Evolutionary conservation across 2,329 filamentous ascomycete genomes (phyloP), one percentile per base, ranked within the genome.

Genomic region (Paecilomyces fulvus): DNA sequence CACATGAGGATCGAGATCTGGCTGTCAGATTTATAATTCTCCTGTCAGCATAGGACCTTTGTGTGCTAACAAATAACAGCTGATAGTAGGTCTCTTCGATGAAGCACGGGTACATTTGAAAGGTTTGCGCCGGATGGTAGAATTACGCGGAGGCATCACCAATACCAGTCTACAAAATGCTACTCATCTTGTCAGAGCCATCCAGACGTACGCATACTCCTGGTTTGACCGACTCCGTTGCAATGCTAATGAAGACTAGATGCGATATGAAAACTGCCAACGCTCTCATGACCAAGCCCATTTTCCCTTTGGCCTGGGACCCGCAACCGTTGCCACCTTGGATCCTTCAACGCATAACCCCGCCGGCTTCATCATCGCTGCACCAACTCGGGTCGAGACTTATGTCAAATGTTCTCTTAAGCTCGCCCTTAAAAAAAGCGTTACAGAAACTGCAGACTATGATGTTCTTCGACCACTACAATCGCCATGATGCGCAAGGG

Each of bases 41-140:
- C 17, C 10, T 21, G 9, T 3, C 30, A n/a, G 11, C 12, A 53
- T 11, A 43, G 30, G 14, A 20, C 31, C 12, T 12, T 43, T n/a
- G 7, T n/a, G 7, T 37, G 53, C 61, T 65, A 51, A 65, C 46
- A 14, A n/a, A 30, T 9, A 9, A 17, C 31, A 73, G 70, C 58
- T 73, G 52, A 70, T 73, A 20, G 63, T 71, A 51, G 73, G 71
- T 9, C 61, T 70, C 33, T 74, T 74, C 53, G 65, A 67, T 43
- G 72, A 75, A 61, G 69, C 69, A 14, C 65, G 64, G 43, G 68
- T 75, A 21, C 74, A 77, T 58, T 61, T 75, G 8, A 62, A 63
- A 30, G 72, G 72, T 3, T 63, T 76, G 10, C 68, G 67, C 55
- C 64, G 63, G 10, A 71, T 75, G 67, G 69, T 75, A 11, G 67